Percentiles rank a stretch among this genome's conserved stretches.
Conservation (phyloP, 805 yeast genomes). For the Metschnikowia gruessii region DNA sequence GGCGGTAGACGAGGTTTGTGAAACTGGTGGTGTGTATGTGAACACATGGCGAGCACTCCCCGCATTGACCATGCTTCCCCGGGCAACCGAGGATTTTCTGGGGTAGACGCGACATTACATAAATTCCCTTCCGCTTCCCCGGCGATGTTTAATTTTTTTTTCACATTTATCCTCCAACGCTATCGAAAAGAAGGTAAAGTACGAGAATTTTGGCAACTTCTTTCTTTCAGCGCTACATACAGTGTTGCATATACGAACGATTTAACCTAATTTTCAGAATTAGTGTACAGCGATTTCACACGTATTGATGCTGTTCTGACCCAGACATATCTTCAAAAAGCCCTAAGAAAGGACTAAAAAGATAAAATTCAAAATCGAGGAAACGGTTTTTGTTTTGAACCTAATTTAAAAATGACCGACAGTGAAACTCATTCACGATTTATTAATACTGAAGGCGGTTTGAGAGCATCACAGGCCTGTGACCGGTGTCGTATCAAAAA, state of each 20-base stretch:
- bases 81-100: slow-evolving; percentile 9
- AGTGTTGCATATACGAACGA: background rate
- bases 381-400: background rate
- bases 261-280: background rate
- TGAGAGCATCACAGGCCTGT: slow-evolving; percentile 75
- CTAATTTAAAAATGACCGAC: background rate
- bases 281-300: no score
- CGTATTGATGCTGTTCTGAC: background rate
- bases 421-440: slow-evolving; percentile 18
- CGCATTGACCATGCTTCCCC: slow-evolving; percentile 6
- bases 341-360: no score
- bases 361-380: background rate
- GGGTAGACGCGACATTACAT: slow-evolving; percentile 8
- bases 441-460: slow-evolving; percentile 37
- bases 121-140: slow-evolving; percentile 7
- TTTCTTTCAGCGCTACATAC: background rate
- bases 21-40: no score
- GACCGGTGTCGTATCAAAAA: slow-evolving; percentile 77
- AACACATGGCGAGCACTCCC: background rate
- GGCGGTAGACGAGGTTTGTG: no score
- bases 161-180: background rate
- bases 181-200: background rate
- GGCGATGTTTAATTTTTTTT: background rate
- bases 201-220: background rate
- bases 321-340: background rate